A percentile compares a stretch with the other conserved stretches of the same genome.
Conservation (phyloP, 1,284 basidiomycete species). For the Microbotryomycetes sp. region DNA sequence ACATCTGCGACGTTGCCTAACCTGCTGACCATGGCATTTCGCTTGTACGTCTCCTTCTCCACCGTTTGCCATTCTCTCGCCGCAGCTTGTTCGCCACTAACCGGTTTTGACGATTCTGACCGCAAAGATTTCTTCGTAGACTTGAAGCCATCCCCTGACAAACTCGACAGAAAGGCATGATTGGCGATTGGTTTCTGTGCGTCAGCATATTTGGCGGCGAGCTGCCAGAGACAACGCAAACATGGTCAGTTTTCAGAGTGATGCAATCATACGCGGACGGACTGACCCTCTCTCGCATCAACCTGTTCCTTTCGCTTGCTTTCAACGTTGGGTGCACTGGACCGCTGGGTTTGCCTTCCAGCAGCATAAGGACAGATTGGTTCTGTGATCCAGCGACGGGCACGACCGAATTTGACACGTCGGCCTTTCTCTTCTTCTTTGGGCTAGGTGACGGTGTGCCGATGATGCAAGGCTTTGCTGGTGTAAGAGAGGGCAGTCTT, state of each 20-base stretch:
- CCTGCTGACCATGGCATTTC: slow-evolving; percentile 23
- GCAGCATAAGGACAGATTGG: slow-evolving; percentile 11
- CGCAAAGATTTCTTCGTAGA: slow-evolving; percentile 7
- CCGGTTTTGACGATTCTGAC: slow-evolving; percentile 13
- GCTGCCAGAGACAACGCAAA: not conserved
- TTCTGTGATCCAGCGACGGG: slow-evolving; percentile 14
- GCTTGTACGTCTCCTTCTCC: slow-evolving; percentile 11
- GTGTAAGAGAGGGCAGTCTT: slow-evolving; percentile 14
- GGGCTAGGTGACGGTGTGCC: slow-evolving; percentile 17
- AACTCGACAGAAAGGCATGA: slow-evolving; percentile 16
- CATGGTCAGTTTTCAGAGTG: not conserved
- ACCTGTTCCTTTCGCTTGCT: slow-evolving; percentile 10
- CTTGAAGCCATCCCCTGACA: slow-evolving; percentile 12
- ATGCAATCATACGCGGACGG: not conserved
- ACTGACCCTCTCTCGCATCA: slow-evolving; percentile 15
- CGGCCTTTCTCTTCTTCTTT: slow-evolving; percentile 1
- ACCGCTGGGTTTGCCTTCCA: slow-evolving; percentile 10
- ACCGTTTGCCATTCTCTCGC: not conserved
- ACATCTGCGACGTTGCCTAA: slow-evolving; percentile 25
- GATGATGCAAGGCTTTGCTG: slow-evolving; percentile 14
- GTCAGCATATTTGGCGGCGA: slow-evolving; percentile 21
- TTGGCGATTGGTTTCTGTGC: slow-evolving; percentile 12
- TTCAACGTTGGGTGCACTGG: not conserved
- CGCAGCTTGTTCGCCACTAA: not conserved
- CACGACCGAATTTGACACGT: slow-evolving; percentile 6